These are phyloP conservation scores for Suhomyces guaymorum DNA, from an alignment of 1,139 yeast genomes.

Conservation along the genomic window DNA sequence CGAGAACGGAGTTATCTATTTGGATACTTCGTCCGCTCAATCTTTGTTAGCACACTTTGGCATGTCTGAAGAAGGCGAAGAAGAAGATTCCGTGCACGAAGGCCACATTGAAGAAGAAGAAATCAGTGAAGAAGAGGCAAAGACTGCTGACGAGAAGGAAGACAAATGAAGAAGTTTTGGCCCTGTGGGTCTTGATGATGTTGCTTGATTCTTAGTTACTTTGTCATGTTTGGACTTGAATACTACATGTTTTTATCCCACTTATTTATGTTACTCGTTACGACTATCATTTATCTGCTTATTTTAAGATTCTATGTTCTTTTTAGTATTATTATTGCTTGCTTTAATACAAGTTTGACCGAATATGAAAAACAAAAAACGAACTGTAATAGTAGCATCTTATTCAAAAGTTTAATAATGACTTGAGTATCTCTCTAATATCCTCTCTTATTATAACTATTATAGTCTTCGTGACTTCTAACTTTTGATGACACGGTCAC, in stretches of 20 bases:
- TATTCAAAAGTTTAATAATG: neutral
- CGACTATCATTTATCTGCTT: conserved; percentile 10
- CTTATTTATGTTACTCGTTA: conserved; percentile 9
- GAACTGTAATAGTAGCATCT: no score
- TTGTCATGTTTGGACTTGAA: conserved; percentile 4
- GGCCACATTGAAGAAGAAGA: conserved; percentile 17
- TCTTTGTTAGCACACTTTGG: conserved; percentile 53
- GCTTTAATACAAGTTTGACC: neutral
- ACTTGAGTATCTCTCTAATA: no score
- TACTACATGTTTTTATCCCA: conserved; percentile 3
- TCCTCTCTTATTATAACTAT: no score
- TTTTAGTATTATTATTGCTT: conserved; percentile 11
- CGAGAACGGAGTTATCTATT: conserved; percentile 57
- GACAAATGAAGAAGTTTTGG: conserved; percentile 19
- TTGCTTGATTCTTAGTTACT: neutral
- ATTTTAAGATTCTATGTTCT: conserved; percentile 5
- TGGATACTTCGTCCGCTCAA: conserved; percentile 52
- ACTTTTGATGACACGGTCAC: no score
- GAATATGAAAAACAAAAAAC: no score
- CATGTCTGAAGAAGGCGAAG: conserved; percentile 31
- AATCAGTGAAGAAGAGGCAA: conserved; percentile 24
- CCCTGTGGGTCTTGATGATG: neutral
- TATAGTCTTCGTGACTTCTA: no score
- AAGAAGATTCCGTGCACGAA: conserved; percentile 21
- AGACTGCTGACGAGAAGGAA: conserved; percentile 22